Base-by-base conservation (phyloP, 352 stramenopile species). In the Globisporangium alternatum region DNA sequence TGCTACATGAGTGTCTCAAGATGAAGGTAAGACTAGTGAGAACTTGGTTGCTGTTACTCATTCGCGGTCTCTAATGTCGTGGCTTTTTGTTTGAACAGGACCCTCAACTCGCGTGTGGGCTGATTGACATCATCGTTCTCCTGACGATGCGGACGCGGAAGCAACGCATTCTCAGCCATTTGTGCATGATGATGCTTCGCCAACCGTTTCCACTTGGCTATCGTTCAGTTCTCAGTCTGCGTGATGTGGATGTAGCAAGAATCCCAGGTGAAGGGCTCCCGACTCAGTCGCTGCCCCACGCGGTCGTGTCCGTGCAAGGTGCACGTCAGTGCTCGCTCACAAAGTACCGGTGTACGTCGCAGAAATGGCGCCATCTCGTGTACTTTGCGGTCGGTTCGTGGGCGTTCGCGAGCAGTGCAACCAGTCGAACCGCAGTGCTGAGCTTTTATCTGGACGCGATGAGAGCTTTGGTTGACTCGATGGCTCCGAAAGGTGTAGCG, bases 381-480 rank as follows among this genome's bases (percentile, higher is more conserved):
- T 85, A 84, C 65, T 67, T 90, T 7, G 63, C 85, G 22, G 80
- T 90, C 41, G 82, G 82, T 1, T 81, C 70, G 2, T 93, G 82
- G 82, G 59, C 75, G 13, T 77, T 80, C 28, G 67, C 74, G 7
- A 52, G 67, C 21, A 78, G 66, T 35, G 56, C 72, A 25, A 62
- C 63, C 13, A 62, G 52, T 17, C 73, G 76, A 21, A 71, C 74
- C 0, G 66, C 64, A 15, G 9, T 88, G 19, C 35, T 88, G 15
- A 52, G 60, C 21, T 81, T 85, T 9, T 78, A 84, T 59, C 58
- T 84, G 2, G 72, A 83, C 4, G 75, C 84, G 55, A 86, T 87
- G 69, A 68, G 64, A 25, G 33, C 72, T 52, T 56, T 89, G 3
- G 71, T 89, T 19, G 68, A 65, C 39, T 72, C 64, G 2, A 47